Percentiles rank a stretch among this genome's conserved stretches.
These are phyloP conservation scores for Phytophthora melonis DNA, from an alignment of 352 stramenopile species.

Conservation along the genomic window DNA sequence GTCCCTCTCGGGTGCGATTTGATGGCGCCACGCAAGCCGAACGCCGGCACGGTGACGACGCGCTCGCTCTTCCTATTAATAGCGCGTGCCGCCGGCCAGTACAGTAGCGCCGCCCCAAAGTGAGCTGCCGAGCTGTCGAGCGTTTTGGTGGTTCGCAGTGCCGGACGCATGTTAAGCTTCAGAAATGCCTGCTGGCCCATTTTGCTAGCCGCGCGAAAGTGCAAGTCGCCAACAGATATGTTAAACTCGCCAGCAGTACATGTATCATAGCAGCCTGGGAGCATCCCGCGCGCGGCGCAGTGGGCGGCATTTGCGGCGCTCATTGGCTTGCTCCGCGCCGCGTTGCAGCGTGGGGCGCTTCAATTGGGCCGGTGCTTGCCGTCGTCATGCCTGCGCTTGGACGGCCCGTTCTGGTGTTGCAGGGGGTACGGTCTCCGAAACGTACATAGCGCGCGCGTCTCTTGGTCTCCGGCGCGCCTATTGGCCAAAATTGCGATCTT, in stretches of 20 bases:
- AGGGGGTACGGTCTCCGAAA: not conserved
- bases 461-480: not conserved
- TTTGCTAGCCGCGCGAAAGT: not conserved
- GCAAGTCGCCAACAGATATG: not conserved
- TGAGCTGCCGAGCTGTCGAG: not conserved
- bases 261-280: not conserved
- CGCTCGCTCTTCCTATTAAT: conserved; percentile 13
- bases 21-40: conserved; percentile 3
- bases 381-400: conserved; percentile 9
- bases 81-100: conserved; percentile 22
- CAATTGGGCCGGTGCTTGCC: conserved; percentile 12
- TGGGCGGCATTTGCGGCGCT: not conserved
- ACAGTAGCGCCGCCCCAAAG: not conserved
- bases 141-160: conserved; percentile 7
- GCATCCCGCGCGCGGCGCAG: not conserved
- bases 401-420: conserved; percentile 25
- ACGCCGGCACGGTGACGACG: not conserved
- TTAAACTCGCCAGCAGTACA: not conserved
- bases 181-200: not conserved
- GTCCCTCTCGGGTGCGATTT: conserved; percentile 29
- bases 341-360: conserved; percentile 13
- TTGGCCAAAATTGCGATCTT: conserved; percentile 19
- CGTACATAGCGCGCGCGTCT: not conserved
- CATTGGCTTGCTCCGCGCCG: conserved; percentile 29
- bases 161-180: not conserved